phyloP scores from a whole-genome alignment of 768 basidiomycete species.

The Heimioporus sp. region DNA sequence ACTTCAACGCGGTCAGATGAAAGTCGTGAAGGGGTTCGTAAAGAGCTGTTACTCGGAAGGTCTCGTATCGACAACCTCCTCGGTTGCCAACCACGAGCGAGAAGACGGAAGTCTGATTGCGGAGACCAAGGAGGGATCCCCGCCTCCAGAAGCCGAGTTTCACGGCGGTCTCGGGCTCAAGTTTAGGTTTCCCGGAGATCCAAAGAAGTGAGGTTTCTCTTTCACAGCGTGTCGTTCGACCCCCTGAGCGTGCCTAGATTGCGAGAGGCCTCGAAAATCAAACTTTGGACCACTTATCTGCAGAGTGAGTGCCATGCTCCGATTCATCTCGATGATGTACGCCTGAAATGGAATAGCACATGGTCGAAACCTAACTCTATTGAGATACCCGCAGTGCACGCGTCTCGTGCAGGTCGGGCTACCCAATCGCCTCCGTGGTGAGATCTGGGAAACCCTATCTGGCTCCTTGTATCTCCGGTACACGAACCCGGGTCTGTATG shows the following conservation, averaged over 20 bases:
- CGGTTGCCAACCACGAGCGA: slow-evolving; percentile 60
- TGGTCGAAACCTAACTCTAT: slow-evolving; percentile 90
- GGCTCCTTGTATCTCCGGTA: slow-evolving; percentile 92
- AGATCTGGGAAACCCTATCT: slow-evolving; percentile 97
- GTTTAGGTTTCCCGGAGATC: slow-evolving; percentile 91
- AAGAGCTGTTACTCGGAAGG: slow-evolving; percentile 94
- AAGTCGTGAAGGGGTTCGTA: slow-evolving; percentile 83
- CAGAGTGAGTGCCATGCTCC: slow-evolving; percentile 46
- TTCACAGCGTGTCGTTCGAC: neutral
- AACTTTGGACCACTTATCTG: slow-evolving; percentile 91
- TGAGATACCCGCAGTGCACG: slow-evolving; percentile 95
- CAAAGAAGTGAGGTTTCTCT: slow-evolving; percentile 67
- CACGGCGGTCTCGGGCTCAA: slow-evolving; percentile 77
- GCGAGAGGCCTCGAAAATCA: slow-evolving; percentile 90
- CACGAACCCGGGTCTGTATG: slow-evolving; percentile 80
- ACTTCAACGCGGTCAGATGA: slow-evolving; percentile 91
- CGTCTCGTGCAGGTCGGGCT: slow-evolving; percentile 97
- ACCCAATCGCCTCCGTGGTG: slow-evolving; percentile 90
- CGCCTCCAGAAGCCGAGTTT: slow-evolving; percentile 51
- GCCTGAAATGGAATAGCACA: slow-evolving; percentile 52
- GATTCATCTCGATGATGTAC: slow-evolving; percentile 10
- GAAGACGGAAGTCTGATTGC: slow-evolving; percentile 65
- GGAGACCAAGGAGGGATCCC: slow-evolving; percentile 49
- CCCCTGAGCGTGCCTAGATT: slow-evolving; percentile 46
- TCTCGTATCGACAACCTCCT: slow-evolving; percentile 59